Base-by-base conservation (phyloP, 139 green algal genomes). In the Tetratostichococcus sp. region DNA sequence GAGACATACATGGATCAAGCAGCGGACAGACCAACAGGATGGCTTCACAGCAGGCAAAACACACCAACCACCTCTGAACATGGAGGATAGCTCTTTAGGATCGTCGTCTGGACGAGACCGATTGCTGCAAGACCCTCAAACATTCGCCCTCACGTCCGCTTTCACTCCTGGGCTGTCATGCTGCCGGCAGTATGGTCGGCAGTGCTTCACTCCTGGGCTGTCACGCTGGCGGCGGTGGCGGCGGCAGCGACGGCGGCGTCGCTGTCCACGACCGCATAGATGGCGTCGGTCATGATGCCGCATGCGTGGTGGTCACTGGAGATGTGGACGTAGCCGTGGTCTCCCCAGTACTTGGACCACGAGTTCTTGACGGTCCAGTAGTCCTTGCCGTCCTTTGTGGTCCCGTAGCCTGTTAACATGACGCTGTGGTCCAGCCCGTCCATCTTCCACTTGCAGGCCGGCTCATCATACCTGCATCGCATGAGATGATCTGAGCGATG, bases 361-460 rank as follows among this genome's bases (percentile, higher is more conserved):
- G 74, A 80, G 67, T 84, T 84, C 65, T 72, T 75, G 28, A 87
- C 67, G 4, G 80, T 68, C 79, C 81, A 90, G 75, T 85, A 90
- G 26, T 86, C 78, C 1, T 73, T 71, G 26, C 77, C 81, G 16
- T 35, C 58, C 22, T 77, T 62, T 23, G 76, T 28, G 19, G 68
- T 77, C 50, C 88, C 91, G 75, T 95, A 96, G 5, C 91, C 91
- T 30, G 94, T 86, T 58, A 94, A 69, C 33, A 91, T 62, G 25
- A 95, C 80, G 30, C 85, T 84, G 77, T 96, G 91, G 79, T 96
- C 89, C 25, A 95, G 84, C 16, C 84, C 73, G 2, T 75, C 71
- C 22, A 57, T 34, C 65, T 83, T 84, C 73, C 72, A 94, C 35
- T 87, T 68, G 77, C 86, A 91, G 6, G 77, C 39, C 2, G 75